These are phyloP conservation scores for Umbelopsis sp. DNA, from an alignment of 192 early-diverging fungal genomes.

Conservation along the genomic window DNA sequence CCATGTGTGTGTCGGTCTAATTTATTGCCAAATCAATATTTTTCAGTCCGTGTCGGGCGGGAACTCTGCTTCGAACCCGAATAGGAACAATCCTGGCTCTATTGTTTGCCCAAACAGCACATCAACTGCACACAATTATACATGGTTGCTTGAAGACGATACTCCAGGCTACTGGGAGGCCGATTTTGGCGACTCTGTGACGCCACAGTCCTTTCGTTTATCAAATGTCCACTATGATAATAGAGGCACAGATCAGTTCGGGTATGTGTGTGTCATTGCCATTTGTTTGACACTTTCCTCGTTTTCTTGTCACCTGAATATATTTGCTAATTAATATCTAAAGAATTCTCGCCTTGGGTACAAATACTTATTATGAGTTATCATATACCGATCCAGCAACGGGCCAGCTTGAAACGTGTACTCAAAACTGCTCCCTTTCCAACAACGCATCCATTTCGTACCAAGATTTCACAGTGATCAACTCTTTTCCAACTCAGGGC, in stretches of 20 bases:
- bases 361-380: conserved; percentile 59
- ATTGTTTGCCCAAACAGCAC: conserved; percentile 31
- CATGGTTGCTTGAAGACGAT: conserved; percentile 73
- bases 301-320: background rate
- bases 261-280: conserved; percentile 24
- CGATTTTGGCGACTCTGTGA: conserved; percentile 55
- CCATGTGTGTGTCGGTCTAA: background rate
- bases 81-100: conserved; percentile 44
- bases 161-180: conserved; percentile 71
- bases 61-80: conserved; percentile 46
- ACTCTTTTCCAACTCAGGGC: conserved; percentile 46
- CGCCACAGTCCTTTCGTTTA: conserved; percentile 67
- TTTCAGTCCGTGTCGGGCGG: conserved; percentile 46
- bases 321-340: conserved; percentile 3
- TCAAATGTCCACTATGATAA: conserved; percentile 60
- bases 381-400: conserved; percentile 67
- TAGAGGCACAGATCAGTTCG: conserved; percentile 67
- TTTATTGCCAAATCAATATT: conserved; percentile 8
- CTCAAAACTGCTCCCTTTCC: conserved; percentile 39
- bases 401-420: conserved; percentile 40
- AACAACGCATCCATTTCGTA: conserved; percentile 36
- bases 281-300: background rate
- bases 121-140: conserved; percentile 34
- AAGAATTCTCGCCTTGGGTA: conserved; percentile 59
- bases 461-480: conserved; percentile 51